Evolutionary conservation across 2,329 filamentous ascomycete genomes (phyloP), one percentile per base, ranked within the genome.

Genomic region (Incumbomyces delicatus): DNA sequence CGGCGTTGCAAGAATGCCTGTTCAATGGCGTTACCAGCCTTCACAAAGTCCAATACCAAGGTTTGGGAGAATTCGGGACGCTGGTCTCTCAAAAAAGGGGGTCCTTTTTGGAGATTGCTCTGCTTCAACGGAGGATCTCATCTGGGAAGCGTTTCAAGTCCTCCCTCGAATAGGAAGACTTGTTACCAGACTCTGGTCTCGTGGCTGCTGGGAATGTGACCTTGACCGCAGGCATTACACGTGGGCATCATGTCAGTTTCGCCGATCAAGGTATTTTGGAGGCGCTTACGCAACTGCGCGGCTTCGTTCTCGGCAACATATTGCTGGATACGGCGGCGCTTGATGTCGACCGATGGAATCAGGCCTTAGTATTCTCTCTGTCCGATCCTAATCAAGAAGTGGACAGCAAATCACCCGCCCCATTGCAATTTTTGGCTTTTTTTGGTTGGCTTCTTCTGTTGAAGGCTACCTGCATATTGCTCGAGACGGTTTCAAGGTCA

Each of bases 401-500:
- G 27, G 36, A 14, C 40, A 45, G 31, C 6, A 29, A 38, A 27
- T 17, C 20, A 20, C 20, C n/a, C 20, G 32, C 20, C 33, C 42
- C 32, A 35, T 53, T 46, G 50, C 52, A 53, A 55, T 49, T 56
- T 54, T 53, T 51, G 50, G 53, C 37, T 29, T 17, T 14, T 45
- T 37, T 13, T 16, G 34, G 42, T 34, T 38, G 42, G 42, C 33
- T 31, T 38, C 22, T 32, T 38, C 14, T 20, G 39, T 50, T 46
- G 41, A 56, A 51, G 55, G 55, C 50, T 50, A 51, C 52, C 50
- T 56, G 55, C 55, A 57, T 51, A 45, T 52, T 22, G 31, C 47
- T 54, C 46, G 52, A 41, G 50, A 47, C 53, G 45, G 49, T 52
- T 52, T 52, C 52, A 53, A 53, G 46, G 46, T 56, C 49, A 51